phyloP scores from a whole-genome alignment of 2,329 filamentous ascomycete species.

The Sporothrix curviconia region DNA sequence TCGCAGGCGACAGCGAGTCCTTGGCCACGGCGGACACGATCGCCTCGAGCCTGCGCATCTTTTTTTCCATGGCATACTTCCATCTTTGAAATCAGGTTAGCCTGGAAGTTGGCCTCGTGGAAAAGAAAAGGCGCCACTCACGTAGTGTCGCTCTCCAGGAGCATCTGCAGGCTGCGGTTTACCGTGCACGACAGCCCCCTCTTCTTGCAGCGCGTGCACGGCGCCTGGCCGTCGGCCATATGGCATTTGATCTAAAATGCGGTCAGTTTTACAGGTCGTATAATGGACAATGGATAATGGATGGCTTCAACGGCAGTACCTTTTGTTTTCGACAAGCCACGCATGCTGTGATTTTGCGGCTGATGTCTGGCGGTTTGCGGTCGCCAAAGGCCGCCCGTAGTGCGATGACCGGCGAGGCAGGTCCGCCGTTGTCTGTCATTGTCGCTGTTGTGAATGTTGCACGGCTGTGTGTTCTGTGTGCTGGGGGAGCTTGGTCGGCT shows the following conservation, averaged over 20 bases:
- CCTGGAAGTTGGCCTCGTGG: too few relatives aligned
- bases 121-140: too few relatives aligned
- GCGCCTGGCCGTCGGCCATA: slow-evolving; percentile 8
- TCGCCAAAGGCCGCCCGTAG: slow-evolving; percentile 31
- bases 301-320: slow-evolving; percentile 13
- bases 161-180: slow-evolving; percentile 12
- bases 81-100: too few relatives aligned
- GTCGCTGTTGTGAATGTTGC: too few relatives aligned
- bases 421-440: slow-evolving; percentile 37
- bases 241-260: slow-evolving; percentile 18
- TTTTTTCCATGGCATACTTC: slow-evolving; percentile 9
- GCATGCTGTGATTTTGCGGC: slow-evolving; percentile 30
- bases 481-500: too few relatives aligned
- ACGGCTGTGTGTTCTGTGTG: too few relatives aligned
- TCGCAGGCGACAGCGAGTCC: background rate
- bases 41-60: slow-evolving; percentile 4
- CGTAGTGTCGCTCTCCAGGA: slow-evolving; percentile 11
- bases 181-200: slow-evolving; percentile 11
- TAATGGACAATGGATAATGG: background rate
- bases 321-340: slow-evolving; percentile 35
- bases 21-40: background rate
- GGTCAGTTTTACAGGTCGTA: background rate
- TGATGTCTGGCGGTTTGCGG: slow-evolving; percentile 30
- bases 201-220: slow-evolving; percentile 12
- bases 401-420: slow-evolving; percentile 16